phyloP scores from a whole-genome alignment of 768 basidiomycete genomes.

The Nidula microcarpa region DNA sequence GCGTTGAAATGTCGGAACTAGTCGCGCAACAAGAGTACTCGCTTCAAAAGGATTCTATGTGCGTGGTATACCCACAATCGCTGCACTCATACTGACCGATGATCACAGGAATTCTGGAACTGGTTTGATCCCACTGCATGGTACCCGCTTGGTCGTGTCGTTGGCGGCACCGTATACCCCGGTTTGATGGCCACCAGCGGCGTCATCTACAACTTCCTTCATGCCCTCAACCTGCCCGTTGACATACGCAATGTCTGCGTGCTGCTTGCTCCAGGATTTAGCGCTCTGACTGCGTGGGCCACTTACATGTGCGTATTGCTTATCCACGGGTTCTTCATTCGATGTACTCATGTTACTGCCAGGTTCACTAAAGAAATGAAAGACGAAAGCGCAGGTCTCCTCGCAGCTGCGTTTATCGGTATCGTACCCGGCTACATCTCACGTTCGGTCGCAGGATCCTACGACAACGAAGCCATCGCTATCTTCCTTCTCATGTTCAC shows the following conservation, averaged over 20 bases:
- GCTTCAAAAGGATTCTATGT: conserved; percentile 96
- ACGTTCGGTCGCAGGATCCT: conserved; percentile 97
- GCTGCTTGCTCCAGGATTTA: conserved; percentile 93
- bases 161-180: conserved; percentile 97
- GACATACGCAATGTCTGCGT: conserved; percentile 98
- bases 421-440: conserved; percentile 99
- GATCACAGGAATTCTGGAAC: conserved; percentile 94
- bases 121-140: conserved; percentile 99
- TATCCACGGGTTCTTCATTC: not conserved
- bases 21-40: conserved; percentile 90
- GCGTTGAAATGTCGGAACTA: conserved; percentile 25
- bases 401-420: conserved; percentile 97
- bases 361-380: conserved; percentile 98
- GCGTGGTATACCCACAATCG: conserved; percentile 20
- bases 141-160: conserved; percentile 98
- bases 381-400: conserved; percentile 90
- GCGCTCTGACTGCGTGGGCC: conserved; percentile 93
- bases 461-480: conserved; percentile 99
- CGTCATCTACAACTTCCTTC: conserved; percentile 91
- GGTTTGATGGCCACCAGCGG: conserved; percentile 98
- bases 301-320: conserved; percentile 79
- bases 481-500: conserved; percentile 99
- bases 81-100: conserved; percentile 1
- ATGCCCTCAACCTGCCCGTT: conserved; percentile 87
- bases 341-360: not conserved